Percentiles rank a stretch among this genome's conserved stretches.
phyloP scores from a whole-genome alignment of 345 rosid species.

The Cardamine resedifolia region DNA sequence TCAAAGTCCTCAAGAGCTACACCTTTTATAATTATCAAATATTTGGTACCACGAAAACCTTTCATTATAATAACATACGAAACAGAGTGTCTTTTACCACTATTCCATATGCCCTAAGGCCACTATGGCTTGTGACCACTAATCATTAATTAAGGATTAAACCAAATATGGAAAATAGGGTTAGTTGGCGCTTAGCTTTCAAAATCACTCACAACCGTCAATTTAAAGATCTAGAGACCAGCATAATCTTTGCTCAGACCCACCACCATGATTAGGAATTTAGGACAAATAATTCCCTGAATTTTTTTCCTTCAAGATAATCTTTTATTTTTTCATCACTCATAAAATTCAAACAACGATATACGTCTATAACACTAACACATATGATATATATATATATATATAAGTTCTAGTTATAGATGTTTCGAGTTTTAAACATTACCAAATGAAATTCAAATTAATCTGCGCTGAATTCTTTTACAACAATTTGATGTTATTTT shows the following conservation, averaged over 20 bases:
- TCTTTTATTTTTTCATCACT: neutral
- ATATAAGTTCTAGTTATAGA: neutral
- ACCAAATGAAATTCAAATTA: neutral
- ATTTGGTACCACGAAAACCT: neutral
- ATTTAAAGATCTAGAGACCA: slow-evolving; percentile 41
- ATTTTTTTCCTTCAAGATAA: neutral
- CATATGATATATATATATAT: neutral
- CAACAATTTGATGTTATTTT: neutral
- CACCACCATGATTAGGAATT: slow-evolving; percentile 32
- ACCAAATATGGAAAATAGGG: slow-evolving; percentile 29
- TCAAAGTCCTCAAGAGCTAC: slow-evolving; percentile 34
- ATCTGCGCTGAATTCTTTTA: neutral
- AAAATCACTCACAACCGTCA: slow-evolving; percentile 37
- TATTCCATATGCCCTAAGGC: slow-evolving; percentile 33
- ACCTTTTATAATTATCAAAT: slow-evolving; percentile 8
- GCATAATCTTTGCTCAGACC: slow-evolving; percentile 40
- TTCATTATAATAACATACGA: neutral
- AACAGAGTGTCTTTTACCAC: slow-evolving; percentile 37
- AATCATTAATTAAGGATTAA: slow-evolving; percentile 30
- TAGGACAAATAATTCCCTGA: slow-evolving; percentile 8
- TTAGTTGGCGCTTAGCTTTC: slow-evolving; percentile 39
- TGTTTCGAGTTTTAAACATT: neutral
- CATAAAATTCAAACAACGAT: neutral
- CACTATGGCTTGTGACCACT: slow-evolving; percentile 33
- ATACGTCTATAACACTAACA: neutral